A percentile compares a stretch with the other conserved stretches of the same genome.
Conservation (phyloP, 2,329 filamentous ascomycete species). For the Cytospora mali region DNA sequence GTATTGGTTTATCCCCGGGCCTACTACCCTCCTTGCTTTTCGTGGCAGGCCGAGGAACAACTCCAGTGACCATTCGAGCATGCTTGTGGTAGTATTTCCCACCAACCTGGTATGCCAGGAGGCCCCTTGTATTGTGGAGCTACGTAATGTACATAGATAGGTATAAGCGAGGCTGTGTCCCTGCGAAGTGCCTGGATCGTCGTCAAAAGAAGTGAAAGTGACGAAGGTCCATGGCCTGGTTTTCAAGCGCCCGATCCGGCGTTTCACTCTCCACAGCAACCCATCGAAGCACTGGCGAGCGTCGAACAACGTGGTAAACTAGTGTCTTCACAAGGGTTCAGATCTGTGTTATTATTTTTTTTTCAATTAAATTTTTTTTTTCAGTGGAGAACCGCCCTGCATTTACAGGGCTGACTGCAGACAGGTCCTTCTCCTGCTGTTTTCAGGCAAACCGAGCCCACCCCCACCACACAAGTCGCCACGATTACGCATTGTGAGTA, state of each 20-base stretch:
- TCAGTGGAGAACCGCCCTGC: slow-evolving; percentile 1
- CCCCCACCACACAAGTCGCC: neutral
- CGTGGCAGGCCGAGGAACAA: too few species aligned
- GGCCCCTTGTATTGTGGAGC: too few species aligned
- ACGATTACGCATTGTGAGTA: neutral
- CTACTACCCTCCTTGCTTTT: too few species aligned
- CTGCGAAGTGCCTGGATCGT: neutral
- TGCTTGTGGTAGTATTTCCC: neutral
- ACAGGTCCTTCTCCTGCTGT: neutral
- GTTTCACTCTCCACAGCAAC: neutral
- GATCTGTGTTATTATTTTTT: too few species aligned
- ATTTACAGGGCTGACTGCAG: neutral
- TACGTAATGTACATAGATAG: too few species aligned
- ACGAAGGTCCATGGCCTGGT: too few species aligned
- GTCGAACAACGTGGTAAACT: neutral
- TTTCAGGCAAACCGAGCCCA: neutral
- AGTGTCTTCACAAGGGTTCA: neutral
- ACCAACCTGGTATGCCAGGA: neutral
- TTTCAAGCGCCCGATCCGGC: neutral
- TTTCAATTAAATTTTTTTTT: too few species aligned
- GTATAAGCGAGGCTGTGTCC: neutral
- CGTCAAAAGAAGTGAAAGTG: too few species aligned
- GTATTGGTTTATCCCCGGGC: neutral
- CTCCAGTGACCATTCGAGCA: neutral
- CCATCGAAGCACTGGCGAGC: neutral